phyloP scores from a whole-genome alignment of 768 basidiomycete genomes.

The Boletus pseudo-olivaceus region DNA sequence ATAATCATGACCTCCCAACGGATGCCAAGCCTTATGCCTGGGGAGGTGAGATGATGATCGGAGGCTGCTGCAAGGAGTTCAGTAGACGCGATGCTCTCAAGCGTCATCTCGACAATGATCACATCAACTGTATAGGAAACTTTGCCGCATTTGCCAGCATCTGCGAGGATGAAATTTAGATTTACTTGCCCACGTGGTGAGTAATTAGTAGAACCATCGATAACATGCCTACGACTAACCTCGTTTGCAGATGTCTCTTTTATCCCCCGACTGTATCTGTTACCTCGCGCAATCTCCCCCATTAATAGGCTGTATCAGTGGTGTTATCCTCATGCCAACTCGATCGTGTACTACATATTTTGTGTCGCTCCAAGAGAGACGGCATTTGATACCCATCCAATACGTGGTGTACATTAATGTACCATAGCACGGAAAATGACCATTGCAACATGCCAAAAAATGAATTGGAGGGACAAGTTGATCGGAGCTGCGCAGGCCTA shows the following conservation, averaged over 20 bases:
- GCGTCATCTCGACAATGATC: constrained; percentile 37
- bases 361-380: background rate
- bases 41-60: constrained; percentile 31
- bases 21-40: constrained; percentile 25
- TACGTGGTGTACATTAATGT: constrained; percentile 8
- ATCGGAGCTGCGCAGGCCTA: background rate
- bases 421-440: constrained; percentile 14
- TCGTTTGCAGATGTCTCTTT: constrained; percentile 4
- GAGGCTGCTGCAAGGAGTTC: constrained; percentile 38
- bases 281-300: background rate
- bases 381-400: constrained; percentile 11
- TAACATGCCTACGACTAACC: background rate
- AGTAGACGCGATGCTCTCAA: constrained; percentile 40
- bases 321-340: constrained; percentile 6
- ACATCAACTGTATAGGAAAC: constrained; percentile 33
- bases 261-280: constrained; percentile 4
- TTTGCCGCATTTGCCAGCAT: constrained; percentile 28
- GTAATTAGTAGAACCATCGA: background rate
- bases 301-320: constrained; percentile 7
- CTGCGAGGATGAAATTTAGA: constrained; percentile 25
- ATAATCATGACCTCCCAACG: constrained; percentile 17
- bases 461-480: background rate
- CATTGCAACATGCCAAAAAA: background rate
- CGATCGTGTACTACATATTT: constrained; percentile 10
- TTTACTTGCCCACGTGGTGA: constrained; percentile 2